phyloP scores from a whole-genome alignment of 768 basidiomycete species.

The Pleurotus pulmonarius region DNA sequence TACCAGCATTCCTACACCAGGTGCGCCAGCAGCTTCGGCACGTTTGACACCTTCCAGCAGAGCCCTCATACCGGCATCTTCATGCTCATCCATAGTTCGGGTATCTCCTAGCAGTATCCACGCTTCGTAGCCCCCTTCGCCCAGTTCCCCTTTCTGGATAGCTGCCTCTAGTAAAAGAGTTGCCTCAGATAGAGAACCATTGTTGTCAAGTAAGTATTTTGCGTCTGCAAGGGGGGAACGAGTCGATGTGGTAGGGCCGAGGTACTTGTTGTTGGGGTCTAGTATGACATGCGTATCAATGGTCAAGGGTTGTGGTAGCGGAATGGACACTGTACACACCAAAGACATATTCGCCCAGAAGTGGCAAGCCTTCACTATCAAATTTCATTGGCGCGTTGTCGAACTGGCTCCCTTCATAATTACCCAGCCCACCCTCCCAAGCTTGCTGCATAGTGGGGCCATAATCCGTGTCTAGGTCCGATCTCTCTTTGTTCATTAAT shows the following conservation, averaged over 20 bases:
- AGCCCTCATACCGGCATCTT: slow-evolving; percentile 79
- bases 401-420: slow-evolving; percentile 30
- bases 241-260: slow-evolving; percentile 45
- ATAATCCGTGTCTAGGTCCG: slow-evolving; percentile 63
- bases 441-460: slow-evolving; percentile 57
- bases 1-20: slow-evolving; percentile 74
- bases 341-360: slow-evolving; percentile 69
- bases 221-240: slow-evolving; percentile 65
- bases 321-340: slow-evolving; percentile 49
- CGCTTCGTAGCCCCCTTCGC: slow-evolving; percentile 80
- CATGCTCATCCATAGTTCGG: slow-evolving; percentile 85
- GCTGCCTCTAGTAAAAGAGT: slow-evolving; percentile 88
- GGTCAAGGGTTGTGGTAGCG: neutral
- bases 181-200: slow-evolving; percentile 86
- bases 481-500: slow-evolving; percentile 64
- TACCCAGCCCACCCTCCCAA: slow-evolving; percentile 57
- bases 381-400: slow-evolving; percentile 20
- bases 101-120: slow-evolving; percentile 93
- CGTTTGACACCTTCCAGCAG: slow-evolving; percentile 66
- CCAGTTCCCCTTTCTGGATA: slow-evolving; percentile 77
- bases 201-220: slow-evolving; percentile 70
- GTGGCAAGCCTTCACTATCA: slow-evolving; percentile 60
- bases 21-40: slow-evolving; percentile 61
- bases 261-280: slow-evolving; percentile 74
- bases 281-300: neutral